A percentile compares a stretch with the other conserved stretches of the same genome.
Conservation (phyloP, 768 basidiomycete genomes). For the Galerina marginata region DNA sequence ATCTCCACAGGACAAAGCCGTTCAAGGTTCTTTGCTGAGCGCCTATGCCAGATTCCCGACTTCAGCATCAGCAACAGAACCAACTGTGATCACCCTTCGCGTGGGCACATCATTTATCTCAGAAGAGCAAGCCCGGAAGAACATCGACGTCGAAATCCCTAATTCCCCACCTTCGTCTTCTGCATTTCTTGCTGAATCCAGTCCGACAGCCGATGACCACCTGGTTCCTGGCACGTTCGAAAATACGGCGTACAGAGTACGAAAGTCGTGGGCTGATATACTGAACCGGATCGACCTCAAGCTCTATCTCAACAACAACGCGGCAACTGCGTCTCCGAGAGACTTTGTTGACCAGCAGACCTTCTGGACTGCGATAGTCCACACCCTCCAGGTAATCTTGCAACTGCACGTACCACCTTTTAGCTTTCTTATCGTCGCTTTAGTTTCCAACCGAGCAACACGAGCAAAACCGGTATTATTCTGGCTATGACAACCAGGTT, state of each 20-base stretch:
- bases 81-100: constrained; percentile 51
- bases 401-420: background rate
- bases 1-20: constrained; percentile 29
- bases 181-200: background rate
- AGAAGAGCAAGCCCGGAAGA: constrained; percentile 62
- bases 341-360: constrained; percentile 45
- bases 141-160: constrained; percentile 46
- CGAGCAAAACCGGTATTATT: constrained; percentile 73
- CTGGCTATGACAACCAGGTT: constrained; percentile 72
- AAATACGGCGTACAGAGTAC: constrained; percentile 51
- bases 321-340: constrained; percentile 30
- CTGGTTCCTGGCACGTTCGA: constrained; percentile 44
- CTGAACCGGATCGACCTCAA: constrained; percentile 55
- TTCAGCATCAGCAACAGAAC: background rate
- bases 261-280: constrained; percentile 63
- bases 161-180: constrained; percentile 9
- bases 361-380: constrained; percentile 69
- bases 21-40: constrained; percentile 51
- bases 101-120: constrained; percentile 81
- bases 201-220: constrained; percentile 3
- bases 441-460: constrained; percentile 81
- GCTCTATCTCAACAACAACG: constrained; percentile 39
- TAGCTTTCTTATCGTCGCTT: background rate
- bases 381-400: constrained; percentile 56
- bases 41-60: constrained; percentile 57